Evolutionary conservation across 495 filamentous ascomycete species (phyloP).

Genomic region (Poronia punctata): DNA sequence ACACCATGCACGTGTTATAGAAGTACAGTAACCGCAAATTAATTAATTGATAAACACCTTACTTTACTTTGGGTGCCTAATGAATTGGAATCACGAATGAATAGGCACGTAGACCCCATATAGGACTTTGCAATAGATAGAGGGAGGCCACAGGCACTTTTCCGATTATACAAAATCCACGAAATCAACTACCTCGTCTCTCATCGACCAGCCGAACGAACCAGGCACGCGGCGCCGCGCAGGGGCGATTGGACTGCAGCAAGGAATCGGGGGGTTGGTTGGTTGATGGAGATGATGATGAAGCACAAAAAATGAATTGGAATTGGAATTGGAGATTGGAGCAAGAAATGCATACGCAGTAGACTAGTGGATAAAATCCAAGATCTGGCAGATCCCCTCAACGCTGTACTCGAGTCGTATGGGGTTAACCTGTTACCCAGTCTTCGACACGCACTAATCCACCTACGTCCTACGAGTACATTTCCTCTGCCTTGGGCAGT

Average conservation of each 20-base stretch:
- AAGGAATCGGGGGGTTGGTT: background rate
- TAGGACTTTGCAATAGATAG: conserved; percentile 7
- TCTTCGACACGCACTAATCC: too few species aligned
- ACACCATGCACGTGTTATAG: conserved; percentile 16
- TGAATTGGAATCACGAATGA: too few species aligned
- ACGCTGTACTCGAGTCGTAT: too few species aligned
- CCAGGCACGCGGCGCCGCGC: conserved; percentile 4
- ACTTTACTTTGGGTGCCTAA: conserved; percentile 1
- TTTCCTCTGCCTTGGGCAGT: too few species aligned
- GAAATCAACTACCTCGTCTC: conserved; percentile 1
- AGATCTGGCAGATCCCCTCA: too few species aligned
- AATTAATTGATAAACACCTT: conserved; percentile 14
- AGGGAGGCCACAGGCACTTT: too few species aligned
- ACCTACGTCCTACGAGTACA: too few species aligned
- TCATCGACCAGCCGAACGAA: conserved; percentile 5
- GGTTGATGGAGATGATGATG: conserved; percentile 2
- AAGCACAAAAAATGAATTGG: background rate
- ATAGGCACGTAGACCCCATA: too few species aligned
- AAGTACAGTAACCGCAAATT: conserved; percentile 12
- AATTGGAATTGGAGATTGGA: background rate
- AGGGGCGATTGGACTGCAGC: background rate
- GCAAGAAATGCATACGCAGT: too few species aligned
- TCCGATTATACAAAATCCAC: conserved; percentile 1
- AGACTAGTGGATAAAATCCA: conserved; percentile 5
- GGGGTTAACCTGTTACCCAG: too few species aligned